These are phyloP conservation scores for Chaetoceros tenuissimus DNA, from an alignment of 108 stramenopile genomes.

Conservation along the genomic window DNA sequence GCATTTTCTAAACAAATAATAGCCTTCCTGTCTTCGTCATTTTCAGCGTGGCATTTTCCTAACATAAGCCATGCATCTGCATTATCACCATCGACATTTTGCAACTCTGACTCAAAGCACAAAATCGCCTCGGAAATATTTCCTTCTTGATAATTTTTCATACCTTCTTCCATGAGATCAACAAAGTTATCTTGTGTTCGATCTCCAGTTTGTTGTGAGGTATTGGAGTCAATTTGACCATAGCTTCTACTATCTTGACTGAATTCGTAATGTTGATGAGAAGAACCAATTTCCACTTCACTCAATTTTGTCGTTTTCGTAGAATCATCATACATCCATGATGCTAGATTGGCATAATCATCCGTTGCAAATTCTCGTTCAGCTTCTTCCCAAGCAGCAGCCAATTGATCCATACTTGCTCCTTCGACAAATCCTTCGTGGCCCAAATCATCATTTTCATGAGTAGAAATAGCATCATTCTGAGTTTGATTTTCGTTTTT, in stretches of 20 bases:
- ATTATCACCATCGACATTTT: conserved; percentile 54
- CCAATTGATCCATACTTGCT: conserved; percentile 62
- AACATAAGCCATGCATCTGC: conserved; percentile 88
- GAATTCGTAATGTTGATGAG: conserved; percentile 25
- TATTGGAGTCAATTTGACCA: conserved; percentile 11
- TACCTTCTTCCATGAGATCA: conserved; percentile 68
- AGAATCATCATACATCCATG: neutral
- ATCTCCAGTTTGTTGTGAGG: conserved; percentile 3
- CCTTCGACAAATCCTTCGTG: conserved; percentile 26
- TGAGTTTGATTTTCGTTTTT: conserved; percentile 4
- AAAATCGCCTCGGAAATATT: conserved; percentile 72
- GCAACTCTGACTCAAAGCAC: conserved; percentile 84
- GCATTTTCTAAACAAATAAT: conserved; percentile 86
- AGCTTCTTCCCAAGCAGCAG: conserved; percentile 72
- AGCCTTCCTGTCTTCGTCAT: conserved; percentile 84
- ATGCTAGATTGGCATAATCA: conserved; percentile 1
- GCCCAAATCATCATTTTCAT: neutral
- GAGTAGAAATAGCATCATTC: conserved; percentile 2
- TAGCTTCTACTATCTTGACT: conserved; percentile 22
- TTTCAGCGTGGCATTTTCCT: conserved; percentile 87
- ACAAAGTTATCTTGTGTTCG: conserved; percentile 2
- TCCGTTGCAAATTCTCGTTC: conserved; percentile 49
- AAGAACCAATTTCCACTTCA: neutral
- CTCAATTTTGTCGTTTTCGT: neutral
- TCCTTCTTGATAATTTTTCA: conserved; percentile 66